Conservation (phyloP, 1,139 yeast species). For the Yamadazyma atmosphaerica region DNA sequence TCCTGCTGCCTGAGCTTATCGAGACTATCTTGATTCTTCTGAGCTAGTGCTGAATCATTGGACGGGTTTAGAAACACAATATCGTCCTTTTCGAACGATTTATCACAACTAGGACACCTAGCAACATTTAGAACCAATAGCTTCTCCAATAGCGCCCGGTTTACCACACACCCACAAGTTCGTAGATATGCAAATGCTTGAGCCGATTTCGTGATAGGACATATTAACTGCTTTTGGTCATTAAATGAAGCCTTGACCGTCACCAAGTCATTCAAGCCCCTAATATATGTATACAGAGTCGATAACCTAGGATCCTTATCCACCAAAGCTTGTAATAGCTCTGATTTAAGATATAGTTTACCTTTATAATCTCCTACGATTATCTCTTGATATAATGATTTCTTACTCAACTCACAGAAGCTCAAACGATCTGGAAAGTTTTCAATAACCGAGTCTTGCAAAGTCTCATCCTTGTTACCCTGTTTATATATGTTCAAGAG, state of each 20-base stretch:
- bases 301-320: constrained; percentile 20
- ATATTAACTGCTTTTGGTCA: constrained; percentile 36
- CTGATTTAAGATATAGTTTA: constrained; percentile 65
- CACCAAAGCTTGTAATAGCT: constrained; percentile 58
- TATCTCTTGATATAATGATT: constrained; percentile 31
- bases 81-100: constrained; percentile 25
- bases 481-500: constrained; percentile 28
- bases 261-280: constrained; percentile 29
- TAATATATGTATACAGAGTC: constrained; percentile 40
- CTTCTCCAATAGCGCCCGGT: constrained; percentile 24
- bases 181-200: constrained; percentile 32
- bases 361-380: constrained; percentile 77
- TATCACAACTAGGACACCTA: constrained; percentile 38
- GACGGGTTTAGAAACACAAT: constrained; percentile 33
- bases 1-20: constrained; percentile 17
- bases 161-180: constrained; percentile 44
- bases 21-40: constrained; percentile 42
- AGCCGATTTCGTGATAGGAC: constrained; percentile 47
- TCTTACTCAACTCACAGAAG: constrained; percentile 29
- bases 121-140: constrained; percentile 11
- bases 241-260: constrained; percentile 29
- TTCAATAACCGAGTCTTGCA: not conserved
- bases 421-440: not conserved
- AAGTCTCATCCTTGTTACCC: constrained; percentile 13
- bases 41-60: constrained; percentile 16